A percentile compares a stretch with the other conserved stretches of the same genome.
Conservation (phyloP, 257 asterid species). For the Lycium ferocissimum region DNA sequence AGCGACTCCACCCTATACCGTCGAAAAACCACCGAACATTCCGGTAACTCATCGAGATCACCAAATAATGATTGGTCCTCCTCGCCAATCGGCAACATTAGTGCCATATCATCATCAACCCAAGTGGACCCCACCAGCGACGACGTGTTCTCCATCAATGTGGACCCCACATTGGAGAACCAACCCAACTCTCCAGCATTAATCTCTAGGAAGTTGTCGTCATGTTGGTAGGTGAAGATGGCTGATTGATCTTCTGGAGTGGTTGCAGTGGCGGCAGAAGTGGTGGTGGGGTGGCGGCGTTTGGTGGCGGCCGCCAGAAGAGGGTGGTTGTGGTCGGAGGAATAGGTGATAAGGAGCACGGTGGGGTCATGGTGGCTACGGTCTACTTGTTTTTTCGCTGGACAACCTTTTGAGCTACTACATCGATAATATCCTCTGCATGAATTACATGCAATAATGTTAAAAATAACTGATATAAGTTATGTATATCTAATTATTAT, state of each 20-base stretch:
- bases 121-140: conserved; percentile 57
- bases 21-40: conserved; percentile 64
- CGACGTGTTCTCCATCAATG: conserved; percentile 52
- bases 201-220: conserved; percentile 49
- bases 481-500: no score
- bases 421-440: conserved; percentile 82
- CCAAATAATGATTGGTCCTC: conserved; percentile 74
- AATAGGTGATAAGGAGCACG: conserved; percentile 68
- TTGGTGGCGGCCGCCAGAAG: conserved; percentile 46
- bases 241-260: neutral
- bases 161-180: conserved; percentile 61
- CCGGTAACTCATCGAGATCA: conserved; percentile 81
- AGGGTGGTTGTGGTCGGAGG: conserved; percentile 67
- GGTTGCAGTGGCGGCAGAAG: neutral
- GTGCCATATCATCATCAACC: conserved; percentile 49
- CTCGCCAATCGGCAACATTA: conserved; percentile 58
- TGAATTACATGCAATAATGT: conserved; percentile 39
- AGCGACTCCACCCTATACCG: conserved; percentile 34
- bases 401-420: conserved; percentile 79
- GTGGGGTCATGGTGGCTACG: conserved; percentile 71
- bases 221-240: conserved; percentile 41
- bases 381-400: conserved; percentile 81
- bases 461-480: neutral
- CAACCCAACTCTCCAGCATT: conserved; percentile 63
- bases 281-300: conserved; percentile 36